Conservation (phyloP, 2,329 filamentous ascomycete species). For the Passalora sequoiae region DNA sequence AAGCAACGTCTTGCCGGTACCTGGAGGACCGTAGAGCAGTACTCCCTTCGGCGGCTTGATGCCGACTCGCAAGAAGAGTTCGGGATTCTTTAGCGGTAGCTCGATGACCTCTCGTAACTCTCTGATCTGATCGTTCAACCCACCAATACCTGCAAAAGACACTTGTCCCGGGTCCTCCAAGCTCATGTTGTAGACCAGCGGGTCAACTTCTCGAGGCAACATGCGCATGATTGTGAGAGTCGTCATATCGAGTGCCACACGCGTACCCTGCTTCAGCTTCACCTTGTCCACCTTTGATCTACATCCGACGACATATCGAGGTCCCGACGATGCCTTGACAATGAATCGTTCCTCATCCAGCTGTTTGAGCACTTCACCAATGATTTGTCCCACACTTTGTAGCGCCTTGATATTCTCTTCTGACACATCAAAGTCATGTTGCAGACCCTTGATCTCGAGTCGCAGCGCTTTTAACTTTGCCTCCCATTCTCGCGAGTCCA, state of each 20-base stretch:
- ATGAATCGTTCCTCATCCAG: constrained; percentile 99
- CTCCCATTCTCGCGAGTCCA: constrained; percentile 98
- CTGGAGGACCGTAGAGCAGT: constrained; percentile 88
- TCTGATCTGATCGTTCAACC: constrained; percentile 95
- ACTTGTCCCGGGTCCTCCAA: constrained; percentile 95
- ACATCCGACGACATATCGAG: constrained; percentile 96
- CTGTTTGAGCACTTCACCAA: constrained; percentile 97
- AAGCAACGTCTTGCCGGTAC: constrained; percentile 92
- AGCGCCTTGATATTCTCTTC: constrained; percentile 99
- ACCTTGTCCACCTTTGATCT: constrained; percentile 96
- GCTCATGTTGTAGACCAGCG: constrained; percentile 99
- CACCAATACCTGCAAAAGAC: constrained; percentile 95
- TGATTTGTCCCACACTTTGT: constrained; percentile 98
- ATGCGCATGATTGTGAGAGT: constrained; percentile 99
- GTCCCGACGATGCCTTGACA: constrained; percentile 95
- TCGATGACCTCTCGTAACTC: constrained; percentile 97
- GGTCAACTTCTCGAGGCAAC: constrained; percentile 96
- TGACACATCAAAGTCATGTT: constrained; percentile 92
- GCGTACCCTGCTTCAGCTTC: constrained; percentile 96
- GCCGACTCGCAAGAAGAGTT: constrained; percentile 91
- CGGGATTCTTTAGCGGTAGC: constrained; percentile 94
- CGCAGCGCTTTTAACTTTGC: constrained; percentile 92
- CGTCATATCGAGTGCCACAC: constrained; percentile 97
- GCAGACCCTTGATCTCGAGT: constrained; percentile 90
- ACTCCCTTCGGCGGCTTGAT: constrained; percentile 99